These are phyloP conservation scores for Niveomyces coronatus DNA, from an alignment of 2,329 filamentous ascomycete species.

Conservation along the genomic window DNA sequence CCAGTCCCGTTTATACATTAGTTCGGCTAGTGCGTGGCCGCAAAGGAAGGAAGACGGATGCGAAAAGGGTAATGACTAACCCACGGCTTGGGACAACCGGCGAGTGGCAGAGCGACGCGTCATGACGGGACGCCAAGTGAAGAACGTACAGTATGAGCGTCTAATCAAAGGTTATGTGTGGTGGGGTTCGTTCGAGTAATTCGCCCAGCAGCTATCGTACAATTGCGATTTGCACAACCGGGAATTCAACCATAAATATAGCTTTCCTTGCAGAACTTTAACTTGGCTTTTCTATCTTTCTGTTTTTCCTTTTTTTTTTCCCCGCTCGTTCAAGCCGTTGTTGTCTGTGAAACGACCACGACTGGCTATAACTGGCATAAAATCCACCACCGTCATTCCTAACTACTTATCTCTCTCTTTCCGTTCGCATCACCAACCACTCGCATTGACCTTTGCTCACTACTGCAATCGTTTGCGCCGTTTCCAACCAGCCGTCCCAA, in stretches of 20 bases:
- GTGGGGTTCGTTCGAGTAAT: no score
- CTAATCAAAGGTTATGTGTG: slow-evolving; percentile 10
- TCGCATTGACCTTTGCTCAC: no score
- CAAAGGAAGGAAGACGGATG: no score
- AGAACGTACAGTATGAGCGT: slow-evolving; percentile 2
- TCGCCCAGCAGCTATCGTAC: no score
- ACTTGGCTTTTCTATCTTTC: not conserved
- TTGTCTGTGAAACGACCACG: slow-evolving; percentile 1
- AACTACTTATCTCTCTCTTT: not conserved
- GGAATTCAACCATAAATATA: slow-evolving; percentile 2
- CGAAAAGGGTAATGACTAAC: no score
- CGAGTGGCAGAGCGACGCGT: slow-evolving; percentile 7
- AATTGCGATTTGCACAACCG: slow-evolving; percentile 6
- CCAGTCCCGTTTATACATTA: no score
- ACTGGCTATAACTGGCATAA: not conserved
- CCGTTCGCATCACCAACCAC: no score
- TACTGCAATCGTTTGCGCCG: no score
- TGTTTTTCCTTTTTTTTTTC: not conserved
- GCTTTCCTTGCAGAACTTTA: not conserved
- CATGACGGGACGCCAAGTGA: slow-evolving; percentile 8
- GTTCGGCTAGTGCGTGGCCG: no score
- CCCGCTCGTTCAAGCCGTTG: slow-evolving; percentile 1
- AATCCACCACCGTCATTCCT: not conserved
- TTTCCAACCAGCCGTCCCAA: no score
- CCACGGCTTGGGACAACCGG: no score